Evolutionary conservation across 75 land plant genomes (phyloP), one percentile per base, ranked within the genome.

Genomic region (Pinus taeda): DNA sequence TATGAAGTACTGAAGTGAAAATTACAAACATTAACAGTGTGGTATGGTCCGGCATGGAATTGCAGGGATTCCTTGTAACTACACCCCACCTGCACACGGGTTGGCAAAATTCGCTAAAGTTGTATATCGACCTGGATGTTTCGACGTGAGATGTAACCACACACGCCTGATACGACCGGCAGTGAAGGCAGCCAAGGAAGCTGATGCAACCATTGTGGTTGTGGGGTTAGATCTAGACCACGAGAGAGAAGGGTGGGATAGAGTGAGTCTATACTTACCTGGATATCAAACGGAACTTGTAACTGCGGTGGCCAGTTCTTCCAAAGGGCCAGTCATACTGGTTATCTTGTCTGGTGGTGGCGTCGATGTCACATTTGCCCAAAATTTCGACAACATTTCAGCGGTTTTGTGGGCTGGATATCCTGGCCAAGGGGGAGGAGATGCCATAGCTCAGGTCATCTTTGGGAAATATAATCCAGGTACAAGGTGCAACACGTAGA

Each of bases 381-480:
- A 76, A 21, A 21, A 74, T 8, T 36, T 83, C n/a, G 57, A 73
- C 3, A 80, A 79, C 8, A 75, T 88, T 26, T 49, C 21, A 22
- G 65, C 72, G 45, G 86, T 91, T 72, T 11, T 91, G 4, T 88
- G 90, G 93, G 85, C 73, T 73, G 93, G 93, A 1, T 88, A 82
- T 59, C 93, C 93, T 42, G 93, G 93, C 15, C 74, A 86, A 26
- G 84, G 65, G n/a, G 93, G 93, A 2, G 91, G 93, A 5, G 24
- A 49, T 18, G 91, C 91, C 58, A 79, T 91, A 18, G 84, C 91
- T 33, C 85, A 86, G 57, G 80, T 88, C 60, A 64, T 91, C 45
- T 91, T 88, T 61, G 91, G 93, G 18, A 7, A 75, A 3, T 37
- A 76, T 64, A 92, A 89, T 83, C 93, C 94, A 74, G 83, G 90